A percentile compares a stretch with the other conserved stretches of the same genome.
Evolutionary conservation across 345 rosid genomes (phyloP).

Genomic region (Pistacia vera): DNA sequence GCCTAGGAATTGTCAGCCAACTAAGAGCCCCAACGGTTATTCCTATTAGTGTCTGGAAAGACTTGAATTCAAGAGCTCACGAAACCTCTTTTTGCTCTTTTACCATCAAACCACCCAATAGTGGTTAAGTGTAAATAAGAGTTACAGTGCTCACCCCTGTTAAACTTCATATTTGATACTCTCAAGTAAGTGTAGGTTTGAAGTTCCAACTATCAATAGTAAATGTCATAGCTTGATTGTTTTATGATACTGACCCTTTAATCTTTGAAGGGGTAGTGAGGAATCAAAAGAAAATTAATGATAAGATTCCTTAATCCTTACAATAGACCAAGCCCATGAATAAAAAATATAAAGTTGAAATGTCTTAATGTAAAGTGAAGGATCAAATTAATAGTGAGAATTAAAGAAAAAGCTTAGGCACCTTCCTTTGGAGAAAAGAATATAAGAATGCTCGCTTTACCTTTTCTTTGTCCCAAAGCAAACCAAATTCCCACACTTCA

Average conservation of each 20-base stretch:
- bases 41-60: too few relatives aligned
- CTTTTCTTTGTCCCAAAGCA: constrained; percentile 4
- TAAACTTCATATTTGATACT: too few relatives aligned
- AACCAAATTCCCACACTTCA: background rate
- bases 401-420: background rate
- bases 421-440: background rate
- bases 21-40: too few relatives aligned
- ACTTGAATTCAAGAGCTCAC: too few relatives aligned
- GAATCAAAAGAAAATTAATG: too few relatives aligned
- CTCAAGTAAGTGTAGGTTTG: background rate
- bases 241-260: background rate
- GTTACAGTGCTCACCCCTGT: too few relatives aligned
- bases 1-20: too few relatives aligned
- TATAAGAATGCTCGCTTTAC: background rate
- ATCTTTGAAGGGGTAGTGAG: background rate
- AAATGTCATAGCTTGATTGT: background rate
- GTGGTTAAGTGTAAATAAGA: too few relatives aligned
- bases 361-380: background rate
- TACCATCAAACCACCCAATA: too few relatives aligned
- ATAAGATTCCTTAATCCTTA: too few relatives aligned
- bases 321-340: too few relatives aligned
- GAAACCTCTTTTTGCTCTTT: too few relatives aligned
- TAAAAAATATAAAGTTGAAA: background rate
- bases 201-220: background rate
- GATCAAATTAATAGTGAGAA: background rate